Evolutionary conservation across 768 basidiomycete species (phyloP), one percentile per base, ranked within the genome.

Genomic region (Cyclocybe aegerita): DNA sequence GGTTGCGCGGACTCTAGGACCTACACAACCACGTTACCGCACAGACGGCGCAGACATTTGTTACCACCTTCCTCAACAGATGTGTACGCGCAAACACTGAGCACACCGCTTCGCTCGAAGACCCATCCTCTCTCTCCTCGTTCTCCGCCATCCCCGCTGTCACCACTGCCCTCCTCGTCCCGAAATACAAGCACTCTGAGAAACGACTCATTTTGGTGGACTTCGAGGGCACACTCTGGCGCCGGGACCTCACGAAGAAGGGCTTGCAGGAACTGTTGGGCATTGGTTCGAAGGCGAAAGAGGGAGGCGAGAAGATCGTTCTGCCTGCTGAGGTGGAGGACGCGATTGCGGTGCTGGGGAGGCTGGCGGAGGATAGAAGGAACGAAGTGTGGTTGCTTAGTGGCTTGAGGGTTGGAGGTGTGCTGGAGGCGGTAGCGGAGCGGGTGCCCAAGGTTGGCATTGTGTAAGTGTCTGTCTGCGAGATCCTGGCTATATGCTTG

Each of bases 361-460:
- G 68, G 55, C 70, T 94, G 34, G 70, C 81, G 11, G 80, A 80
- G 31, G 86, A 90, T 57, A 67, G 68, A 53, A 73, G 73, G 61
- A 94, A 92, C 52, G 83, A 88, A 58, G 86, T 93, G 32, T 93
- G 90, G 89, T 54, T 92, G 52, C 69, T 93, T 53, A 91, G 90
- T 61, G 90, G 90, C 6, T 63, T 93, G 43, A 78, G 82, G 9
- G 74, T 86, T 23, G 77, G 74, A 50, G 82, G 79, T 9, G 77
- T 81, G 23, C 63, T 94, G 49, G 86, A 88, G 58, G 74, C 74
- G 45, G 70, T 93, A 23, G 81, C 79, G 9, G 75, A 77, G 50
- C 69, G 71, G 53, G 74, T 85, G 9, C 87, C 88, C 1, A 76
- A 75, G 35, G 70, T 93, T 46, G 92, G 92, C 12, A 82, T 93